Evolutionary conservation across 73 alveolate species (phyloP).

Genomic region (Stentor coeruleus): DNA sequence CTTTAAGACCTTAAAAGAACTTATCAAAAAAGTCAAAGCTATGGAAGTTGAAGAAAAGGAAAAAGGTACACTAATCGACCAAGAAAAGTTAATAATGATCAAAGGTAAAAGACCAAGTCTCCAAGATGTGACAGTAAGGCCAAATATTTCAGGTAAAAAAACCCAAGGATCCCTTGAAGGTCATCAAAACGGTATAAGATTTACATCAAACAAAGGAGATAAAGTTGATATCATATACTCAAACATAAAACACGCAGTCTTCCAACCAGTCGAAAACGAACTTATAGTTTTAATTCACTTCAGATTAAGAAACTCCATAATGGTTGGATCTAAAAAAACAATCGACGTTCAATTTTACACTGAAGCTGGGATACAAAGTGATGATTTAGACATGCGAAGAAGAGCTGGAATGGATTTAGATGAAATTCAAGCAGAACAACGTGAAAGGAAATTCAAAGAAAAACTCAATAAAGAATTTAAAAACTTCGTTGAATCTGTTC

Average conservation of each 20-base stretch:
- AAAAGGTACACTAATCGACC: slow-evolving; percentile 57
- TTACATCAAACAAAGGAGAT: slow-evolving; percentile 70
- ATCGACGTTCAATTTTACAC: slow-evolving; percentile 79
- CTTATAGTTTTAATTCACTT: slow-evolving; percentile 85
- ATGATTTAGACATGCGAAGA: slow-evolving; percentile 75
- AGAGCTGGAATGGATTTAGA: slow-evolving; percentile 75
- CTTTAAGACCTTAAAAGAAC: slow-evolving; percentile 65
- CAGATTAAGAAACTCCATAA: slow-evolving; percentile 73
- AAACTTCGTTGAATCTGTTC: slow-evolving; percentile 63
- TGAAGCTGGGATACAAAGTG: slow-evolving; percentile 87
- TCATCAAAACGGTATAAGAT: slow-evolving; percentile 87
- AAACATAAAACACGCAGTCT: slow-evolving; percentile 86
- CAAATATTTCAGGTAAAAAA: slow-evolving; percentile 78
- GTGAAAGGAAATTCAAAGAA: slow-evolving; percentile 72
- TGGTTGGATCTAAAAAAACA: slow-evolving; percentile 81
- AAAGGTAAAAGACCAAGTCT: slow-evolving; percentile 69
- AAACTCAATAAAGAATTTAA: slow-evolving; percentile 73
- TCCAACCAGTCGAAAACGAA: slow-evolving; percentile 88
- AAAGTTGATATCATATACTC: slow-evolving; percentile 78
- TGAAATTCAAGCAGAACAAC: slow-evolving; percentile 85
- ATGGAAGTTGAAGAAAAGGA: slow-evolving; percentile 67
- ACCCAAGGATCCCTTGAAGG: slow-evolving; percentile 81
- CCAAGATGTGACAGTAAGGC: slow-evolving; percentile 71
- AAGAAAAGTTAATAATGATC: slow-evolving; percentile 56
- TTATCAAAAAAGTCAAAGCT: slow-evolving; percentile 67